Evolutionary conservation across 2,329 filamentous ascomycete species (phyloP), one percentile per base, ranked within the genome.

Genomic region (Paecilomyces variotii): DNA sequence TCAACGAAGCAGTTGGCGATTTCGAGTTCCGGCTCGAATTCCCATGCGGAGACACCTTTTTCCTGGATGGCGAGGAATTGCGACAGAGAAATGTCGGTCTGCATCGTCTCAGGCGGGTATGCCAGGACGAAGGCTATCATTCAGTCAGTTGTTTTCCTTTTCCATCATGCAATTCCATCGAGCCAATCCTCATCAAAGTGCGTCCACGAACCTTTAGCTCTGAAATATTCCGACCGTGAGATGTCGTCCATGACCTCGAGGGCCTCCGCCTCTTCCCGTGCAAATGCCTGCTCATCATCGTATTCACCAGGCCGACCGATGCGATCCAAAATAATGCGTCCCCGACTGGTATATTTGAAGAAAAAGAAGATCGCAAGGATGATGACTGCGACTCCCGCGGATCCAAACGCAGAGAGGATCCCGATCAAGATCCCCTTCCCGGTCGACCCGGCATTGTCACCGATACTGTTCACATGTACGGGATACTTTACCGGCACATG

Each of bases 1-100:
- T 99, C 93, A 63, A 99, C 94, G 71, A 99, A 99, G 75, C 94
- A 99, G 76, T 97, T 97, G 65, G 94, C 94, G 65, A 97, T 97
- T 76, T 99, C 94, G 35, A 97, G 79, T 74, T 99, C 94, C n/a
- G 94, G 94, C 74, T 97, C 94, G 69, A 99, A 99, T 74, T 99
- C 94, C 94, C 94, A 99, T 5, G 94, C 94, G 4, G 94, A 96
- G n/a, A 99, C 93, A 55, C 94, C 94, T 75, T 99, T 99, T 79
- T 99, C 94, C 78, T 99, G 94, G 65, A 99, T 99, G 50, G 94
- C 94, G 60, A 99, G 83, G 73, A 96, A 97, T 73, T 99, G 94
- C 35, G 94, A 97, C 63, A 99, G 79, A 25, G 94, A 97, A 64
- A 99, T 99, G 72, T 99, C 94, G 65, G 94, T 97, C 69, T 94